A percentile compares a stretch with the other conserved stretches of the same genome.
phyloP scores from a whole-genome alignment of 169 alveolate genomes.

The Plasmodium berghei region DNA sequence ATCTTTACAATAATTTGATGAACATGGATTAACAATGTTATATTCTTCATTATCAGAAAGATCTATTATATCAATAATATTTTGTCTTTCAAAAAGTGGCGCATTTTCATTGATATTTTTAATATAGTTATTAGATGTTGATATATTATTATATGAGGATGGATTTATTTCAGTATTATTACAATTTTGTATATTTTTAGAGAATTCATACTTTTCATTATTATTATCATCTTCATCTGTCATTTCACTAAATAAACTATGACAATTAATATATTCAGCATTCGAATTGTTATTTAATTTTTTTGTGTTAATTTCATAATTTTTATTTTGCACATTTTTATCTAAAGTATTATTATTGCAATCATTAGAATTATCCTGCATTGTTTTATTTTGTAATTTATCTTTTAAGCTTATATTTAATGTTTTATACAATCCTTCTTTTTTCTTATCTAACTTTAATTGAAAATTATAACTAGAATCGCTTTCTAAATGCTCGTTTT shows the following conservation, averaged over 20 bases:
- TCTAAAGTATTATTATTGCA: no score
- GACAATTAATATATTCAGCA: background rate
- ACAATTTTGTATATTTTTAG: background rate
- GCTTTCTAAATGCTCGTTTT: no score
- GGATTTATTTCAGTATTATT: background rate
- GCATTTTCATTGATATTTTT: background rate
- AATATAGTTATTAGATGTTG: background rate
- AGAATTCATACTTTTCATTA: background rate
- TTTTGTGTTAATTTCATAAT: background rate
- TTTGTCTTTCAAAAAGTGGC: background rate
- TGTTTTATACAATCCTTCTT: constrained; percentile 18
- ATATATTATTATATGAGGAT: background rate
- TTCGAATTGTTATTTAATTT: constrained; percentile 1
- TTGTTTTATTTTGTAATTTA: constrained; percentile 6
- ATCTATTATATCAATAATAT: constrained; percentile 18
- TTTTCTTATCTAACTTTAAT: constrained; percentile 17
- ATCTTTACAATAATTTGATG: background rate
- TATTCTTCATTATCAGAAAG: background rate
- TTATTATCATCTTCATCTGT: background rate
- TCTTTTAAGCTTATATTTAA: constrained; percentile 29
- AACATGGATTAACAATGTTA: background rate
- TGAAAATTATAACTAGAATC: background rate
- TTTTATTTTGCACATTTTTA: no score
- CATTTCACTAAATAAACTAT: background rate
- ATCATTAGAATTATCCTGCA: no score